These are phyloP conservation scores for Trichophaea hybrida DNA, from an alignment of 2,329 filamentous ascomycete genomes.

Conservation along the genomic window DNA sequence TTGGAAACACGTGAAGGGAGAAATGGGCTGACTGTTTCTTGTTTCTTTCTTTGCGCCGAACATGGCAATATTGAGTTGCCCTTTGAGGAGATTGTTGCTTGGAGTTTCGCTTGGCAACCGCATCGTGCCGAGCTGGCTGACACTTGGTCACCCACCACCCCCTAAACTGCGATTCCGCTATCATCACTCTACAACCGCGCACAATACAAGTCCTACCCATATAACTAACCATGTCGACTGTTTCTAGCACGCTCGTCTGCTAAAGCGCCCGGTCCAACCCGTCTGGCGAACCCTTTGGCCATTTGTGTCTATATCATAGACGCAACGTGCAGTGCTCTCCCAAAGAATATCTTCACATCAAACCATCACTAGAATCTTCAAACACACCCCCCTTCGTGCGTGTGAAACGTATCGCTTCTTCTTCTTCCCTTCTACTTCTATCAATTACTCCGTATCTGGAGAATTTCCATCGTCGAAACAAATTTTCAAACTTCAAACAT, in stretches of 20 bases:
- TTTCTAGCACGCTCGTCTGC: not conserved
- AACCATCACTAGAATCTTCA: not conserved
- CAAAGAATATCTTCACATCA: not conserved
- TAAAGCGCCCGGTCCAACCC: constrained; percentile 1
- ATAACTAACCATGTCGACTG: not conserved
- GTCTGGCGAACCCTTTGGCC: constrained; percentile 1
- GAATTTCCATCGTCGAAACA: not conserved
- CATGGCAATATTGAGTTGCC: no score
- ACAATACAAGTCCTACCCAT: not conserved
- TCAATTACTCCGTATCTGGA: not conserved
- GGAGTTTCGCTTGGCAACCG: not conserved
- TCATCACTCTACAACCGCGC: not conserved
- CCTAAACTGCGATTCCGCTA: not conserved
- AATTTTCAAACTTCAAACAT: not conserved
- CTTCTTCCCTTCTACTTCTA: not conserved
- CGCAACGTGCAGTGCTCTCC: not conserved
- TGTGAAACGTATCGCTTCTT: not conserved
- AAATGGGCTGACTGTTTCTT: no score
- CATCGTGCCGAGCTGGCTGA: not conserved
- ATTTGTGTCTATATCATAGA: not conserved
- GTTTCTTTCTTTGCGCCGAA: no score
- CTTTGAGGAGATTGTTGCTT: not conserved
- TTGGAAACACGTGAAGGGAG: no score
- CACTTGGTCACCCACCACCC: not conserved
- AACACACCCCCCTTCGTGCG: not conserved